Evolutionary conservation across 176 grass and related monocot species (phyloP).

Genomic region (Oryza meyeriana): DNA sequence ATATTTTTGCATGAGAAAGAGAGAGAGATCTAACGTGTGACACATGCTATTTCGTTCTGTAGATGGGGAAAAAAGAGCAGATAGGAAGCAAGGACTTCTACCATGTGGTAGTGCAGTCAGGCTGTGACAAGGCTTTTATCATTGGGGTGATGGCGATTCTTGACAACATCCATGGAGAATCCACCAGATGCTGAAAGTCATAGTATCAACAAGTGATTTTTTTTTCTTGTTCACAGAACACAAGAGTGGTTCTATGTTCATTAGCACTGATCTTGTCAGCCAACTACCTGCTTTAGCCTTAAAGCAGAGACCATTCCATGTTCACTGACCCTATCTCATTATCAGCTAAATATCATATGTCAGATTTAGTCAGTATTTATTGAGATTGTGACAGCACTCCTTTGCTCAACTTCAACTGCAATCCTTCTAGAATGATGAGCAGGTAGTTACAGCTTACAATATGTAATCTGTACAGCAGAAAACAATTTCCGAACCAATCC

Average conservation of each 20-base stretch:
- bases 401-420: neutral
- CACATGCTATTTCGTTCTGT: constrained; percentile 22
- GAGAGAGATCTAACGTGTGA: constrained; percentile 24
- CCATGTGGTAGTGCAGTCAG: constrained; percentile 63
- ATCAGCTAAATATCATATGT: constrained; percentile 23
- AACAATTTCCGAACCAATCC: neutral
- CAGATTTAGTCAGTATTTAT: constrained; percentile 19
- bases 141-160: constrained; percentile 79
- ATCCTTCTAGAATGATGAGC: neutral
- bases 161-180: constrained; percentile 90
- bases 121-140: constrained; percentile 85
- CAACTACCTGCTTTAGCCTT: constrained; percentile 12
- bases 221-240: neutral
- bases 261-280: neutral
- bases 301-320: constrained; percentile 14
- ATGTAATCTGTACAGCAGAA: neutral
- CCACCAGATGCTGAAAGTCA: constrained; percentile 84
- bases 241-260: constrained; percentile 11
- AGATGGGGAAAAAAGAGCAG: constrained; percentile 58
- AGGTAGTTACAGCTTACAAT: neutral
- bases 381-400: constrained; percentile 6
- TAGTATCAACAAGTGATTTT: constrained; percentile 2
- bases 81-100: constrained; percentile 76
- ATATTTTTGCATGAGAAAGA: constrained; percentile 8
- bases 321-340: constrained; percentile 2